phyloP scores from a whole-genome alignment of 1,284 basidiomycete genomes.

The Vanrija sp. region DNA sequence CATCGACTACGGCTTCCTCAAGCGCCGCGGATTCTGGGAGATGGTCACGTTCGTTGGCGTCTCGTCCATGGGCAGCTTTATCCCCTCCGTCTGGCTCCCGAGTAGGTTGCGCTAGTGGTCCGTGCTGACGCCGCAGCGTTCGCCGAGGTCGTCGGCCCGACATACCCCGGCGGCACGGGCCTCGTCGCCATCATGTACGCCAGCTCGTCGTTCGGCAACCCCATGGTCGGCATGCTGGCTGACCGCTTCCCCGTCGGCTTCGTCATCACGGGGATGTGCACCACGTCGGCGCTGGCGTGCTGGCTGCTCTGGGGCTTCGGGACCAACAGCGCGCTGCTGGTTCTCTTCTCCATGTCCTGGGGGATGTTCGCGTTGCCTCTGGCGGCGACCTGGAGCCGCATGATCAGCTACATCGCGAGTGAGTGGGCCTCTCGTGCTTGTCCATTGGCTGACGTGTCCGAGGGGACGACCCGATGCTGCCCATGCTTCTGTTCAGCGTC shows the following conservation, averaged over 20 bases:
- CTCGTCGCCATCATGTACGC: slow-evolving; percentile 46
- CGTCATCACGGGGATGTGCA: slow-evolving; percentile 34
- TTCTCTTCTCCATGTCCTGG: slow-evolving; percentile 32
- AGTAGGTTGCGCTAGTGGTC: slow-evolving; percentile 18
- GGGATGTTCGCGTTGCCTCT: slow-evolving; percentile 31
- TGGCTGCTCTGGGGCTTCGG: slow-evolving; percentile 48
- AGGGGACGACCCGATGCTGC: slow-evolving; percentile 40
- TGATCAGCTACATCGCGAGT: slow-evolving; percentile 35
- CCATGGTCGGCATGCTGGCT: slow-evolving; percentile 37
- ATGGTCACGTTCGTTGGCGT: slow-evolving; percentile 35
- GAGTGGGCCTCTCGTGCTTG: slow-evolving; percentile 4
- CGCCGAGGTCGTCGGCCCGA: slow-evolving; percentile 34
- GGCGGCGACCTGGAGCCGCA: slow-evolving; percentile 31
- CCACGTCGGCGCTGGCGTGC: slow-evolving; percentile 35
- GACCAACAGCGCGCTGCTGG: slow-evolving; percentile 24
- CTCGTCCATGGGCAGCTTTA: slow-evolving; percentile 41
- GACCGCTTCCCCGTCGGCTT: slow-evolving; percentile 34
- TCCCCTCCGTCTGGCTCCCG: slow-evolving; percentile 45
- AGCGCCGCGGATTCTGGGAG: slow-evolving; percentile 24
- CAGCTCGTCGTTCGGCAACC: slow-evolving; percentile 38
- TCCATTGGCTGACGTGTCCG: no score
- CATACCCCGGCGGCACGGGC: slow-evolving; percentile 35
- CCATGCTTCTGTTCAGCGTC: slow-evolving; percentile 35
- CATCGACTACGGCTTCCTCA: slow-evolving; percentile 29
- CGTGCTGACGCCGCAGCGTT: slow-evolving; percentile 22